Conservation (phyloP, 768 basidiomycete genomes). For the Naematelia encephala region DNA sequence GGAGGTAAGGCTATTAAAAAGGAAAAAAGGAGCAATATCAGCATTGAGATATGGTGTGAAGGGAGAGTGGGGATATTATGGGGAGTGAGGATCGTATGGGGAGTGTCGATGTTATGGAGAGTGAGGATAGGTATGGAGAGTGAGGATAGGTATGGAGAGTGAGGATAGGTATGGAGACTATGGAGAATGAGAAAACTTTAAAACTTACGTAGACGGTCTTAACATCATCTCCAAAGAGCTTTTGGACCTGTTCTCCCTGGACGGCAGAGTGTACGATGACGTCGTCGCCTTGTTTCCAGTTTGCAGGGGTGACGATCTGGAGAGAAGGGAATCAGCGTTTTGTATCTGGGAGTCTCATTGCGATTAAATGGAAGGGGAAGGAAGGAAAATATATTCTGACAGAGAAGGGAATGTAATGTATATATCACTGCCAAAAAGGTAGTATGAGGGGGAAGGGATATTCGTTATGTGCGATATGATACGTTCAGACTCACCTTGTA, state of each 20-base stretch:
- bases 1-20: conserved; percentile 70
- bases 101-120: no score
- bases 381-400: background rate
- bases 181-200: background rate
- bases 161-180: no score
- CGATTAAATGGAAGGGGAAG: background rate
- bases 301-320: conserved; percentile 80
- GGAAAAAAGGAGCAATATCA: no score
- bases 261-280: conserved; percentile 80
- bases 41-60: no score
- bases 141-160: no score
- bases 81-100: no score
- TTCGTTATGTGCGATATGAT: no score
- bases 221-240: conserved; percentile 74
- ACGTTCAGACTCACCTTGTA: conserved; percentile 51
- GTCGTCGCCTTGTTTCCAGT: conserved; percentile 73
- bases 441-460: no score
- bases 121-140: no score
- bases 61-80: no score
- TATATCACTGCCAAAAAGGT: no score
- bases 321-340: no score
- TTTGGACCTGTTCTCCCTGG: conserved; percentile 80
- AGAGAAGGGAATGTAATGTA: background rate
- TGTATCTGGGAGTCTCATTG: background rate
- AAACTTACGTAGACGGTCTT: conserved; percentile 69